These are phyloP conservation scores for Conticribra guillardii DNA, from an alignment of 108 stramenopile genomes.

Conservation along the genomic window DNA sequence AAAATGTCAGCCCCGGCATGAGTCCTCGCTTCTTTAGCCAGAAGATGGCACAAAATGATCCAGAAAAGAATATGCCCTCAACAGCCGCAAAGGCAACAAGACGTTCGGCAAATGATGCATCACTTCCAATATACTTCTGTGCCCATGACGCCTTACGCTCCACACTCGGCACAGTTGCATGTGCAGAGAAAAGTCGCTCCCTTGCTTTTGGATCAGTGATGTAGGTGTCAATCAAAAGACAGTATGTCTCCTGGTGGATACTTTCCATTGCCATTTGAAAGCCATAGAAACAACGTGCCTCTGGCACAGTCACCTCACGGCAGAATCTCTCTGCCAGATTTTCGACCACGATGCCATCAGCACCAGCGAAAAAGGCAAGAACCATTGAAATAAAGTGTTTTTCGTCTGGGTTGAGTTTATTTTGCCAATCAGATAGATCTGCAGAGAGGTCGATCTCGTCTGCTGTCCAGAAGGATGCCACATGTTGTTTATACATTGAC, in stretches of 20 bases:
- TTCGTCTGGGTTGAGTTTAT: constrained; percentile 82
- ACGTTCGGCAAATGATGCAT: constrained; percentile 82
- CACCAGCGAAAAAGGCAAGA: constrained; percentile 87
- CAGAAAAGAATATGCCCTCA: constrained; percentile 94
- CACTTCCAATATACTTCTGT: constrained; percentile 72
- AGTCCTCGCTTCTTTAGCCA: constrained; percentile 93
- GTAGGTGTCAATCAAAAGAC: constrained; percentile 87
- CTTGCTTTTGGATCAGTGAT: constrained; percentile 78
- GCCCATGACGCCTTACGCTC: constrained; percentile 89
- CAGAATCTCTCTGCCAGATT: constrained; percentile 88
- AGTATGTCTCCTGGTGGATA: constrained; percentile 92
- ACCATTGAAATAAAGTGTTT: constrained; percentile 88
- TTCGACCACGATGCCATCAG: constrained; percentile 92
- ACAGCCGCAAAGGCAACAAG: constrained; percentile 92
- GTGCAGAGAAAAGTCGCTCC: constrained; percentile 70
- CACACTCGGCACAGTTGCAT: constrained; percentile 80
- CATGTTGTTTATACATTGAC: constrained; percentile 98
- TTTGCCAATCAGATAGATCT: constrained; percentile 92
- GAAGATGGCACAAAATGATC: constrained; percentile 91
- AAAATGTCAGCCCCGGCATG: constrained; percentile 91
- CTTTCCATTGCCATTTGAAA: constrained; percentile 95
- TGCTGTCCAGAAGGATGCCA: constrained; percentile 98
- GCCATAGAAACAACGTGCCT: constrained; percentile 93
- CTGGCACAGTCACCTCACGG: constrained; percentile 85
- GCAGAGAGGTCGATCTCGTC: constrained; percentile 96